These are phyloP conservation scores for Cladosporium sp. DNA, from an alignment of 2,329 filamentous ascomycete genomes.

Conservation along the genomic window DNA sequence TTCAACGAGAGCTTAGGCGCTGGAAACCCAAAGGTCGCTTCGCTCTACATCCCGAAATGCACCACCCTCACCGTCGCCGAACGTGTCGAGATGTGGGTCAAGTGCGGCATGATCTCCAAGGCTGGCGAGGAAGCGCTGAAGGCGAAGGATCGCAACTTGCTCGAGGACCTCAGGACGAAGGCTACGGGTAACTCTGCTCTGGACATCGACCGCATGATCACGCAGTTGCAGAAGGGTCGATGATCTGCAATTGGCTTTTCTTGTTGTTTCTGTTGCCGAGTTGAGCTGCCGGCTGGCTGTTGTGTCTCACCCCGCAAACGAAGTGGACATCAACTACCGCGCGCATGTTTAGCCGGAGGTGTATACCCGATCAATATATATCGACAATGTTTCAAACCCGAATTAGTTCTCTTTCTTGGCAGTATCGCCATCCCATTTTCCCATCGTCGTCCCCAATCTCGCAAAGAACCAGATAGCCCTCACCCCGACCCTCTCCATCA, in stretches of 20 bases:
- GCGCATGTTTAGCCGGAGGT: not conserved
- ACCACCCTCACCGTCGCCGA: constrained; percentile 64
- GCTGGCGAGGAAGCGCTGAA: constrained; percentile 89
- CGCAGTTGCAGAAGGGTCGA: constrained; percentile 38
- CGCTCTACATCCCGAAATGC: constrained; percentile 84
- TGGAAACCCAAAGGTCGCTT: constrained; percentile 82
- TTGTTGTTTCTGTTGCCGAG: constrained; percentile 2
- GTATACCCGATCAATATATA: constrained; percentile 7
- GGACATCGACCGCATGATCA: constrained; percentile 79
- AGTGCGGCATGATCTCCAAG: constrained; percentile 84
- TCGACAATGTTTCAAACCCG: not conserved
- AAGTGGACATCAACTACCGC: not conserved
- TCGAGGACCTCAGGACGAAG: constrained; percentile 68
- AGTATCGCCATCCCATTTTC: too few species aligned
- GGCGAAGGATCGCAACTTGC: constrained; percentile 70
- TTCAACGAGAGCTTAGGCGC: constrained; percentile 85
- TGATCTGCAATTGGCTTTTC: constrained; percentile 12
- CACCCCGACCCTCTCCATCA: too few species aligned
- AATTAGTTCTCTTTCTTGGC: too few species aligned
- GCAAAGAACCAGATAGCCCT: too few species aligned
- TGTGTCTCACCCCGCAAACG: not conserved
- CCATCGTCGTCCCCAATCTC: too few species aligned
- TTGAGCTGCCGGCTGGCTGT: constrained; percentile 2
- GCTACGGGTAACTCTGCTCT: constrained; percentile 65
- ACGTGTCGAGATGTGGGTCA: constrained; percentile 88